These are phyloP conservation scores for Globisporangium orthogonon DNA, from an alignment of 352 stramenopile species.

Conservation along the genomic window DNA sequence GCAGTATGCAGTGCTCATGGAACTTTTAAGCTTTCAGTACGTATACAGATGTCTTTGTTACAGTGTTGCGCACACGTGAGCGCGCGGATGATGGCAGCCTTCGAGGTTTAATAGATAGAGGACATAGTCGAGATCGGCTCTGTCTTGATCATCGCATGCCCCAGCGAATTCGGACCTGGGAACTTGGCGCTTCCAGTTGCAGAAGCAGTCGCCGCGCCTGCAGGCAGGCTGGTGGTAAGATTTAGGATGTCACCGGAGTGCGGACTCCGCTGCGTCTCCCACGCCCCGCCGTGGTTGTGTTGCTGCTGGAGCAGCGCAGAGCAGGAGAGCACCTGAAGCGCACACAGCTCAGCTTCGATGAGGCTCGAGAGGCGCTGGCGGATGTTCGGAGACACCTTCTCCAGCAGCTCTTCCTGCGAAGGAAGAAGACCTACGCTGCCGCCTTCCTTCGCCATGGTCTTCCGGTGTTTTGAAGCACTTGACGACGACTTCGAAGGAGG, in stretches of 20 bases:
- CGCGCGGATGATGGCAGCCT: slow-evolving; percentile 1
- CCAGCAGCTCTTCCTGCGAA: slow-evolving; percentile 72
- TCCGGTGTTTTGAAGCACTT: slow-evolving; percentile 4
- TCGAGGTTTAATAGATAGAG: slow-evolving; percentile 44
- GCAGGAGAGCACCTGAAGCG: slow-evolving; percentile 75
- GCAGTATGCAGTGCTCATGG: background rate
- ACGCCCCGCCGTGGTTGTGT: slow-evolving; percentile 22
- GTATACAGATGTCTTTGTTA: slow-evolving; percentile 9
- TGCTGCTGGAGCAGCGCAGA: slow-evolving; percentile 57
- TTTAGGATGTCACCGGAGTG: slow-evolving; percentile 14
- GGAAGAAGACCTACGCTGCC: slow-evolving; percentile 29
- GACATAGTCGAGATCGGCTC: slow-evolving; percentile 43
- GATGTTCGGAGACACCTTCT: slow-evolving; percentile 62
- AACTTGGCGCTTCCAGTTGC: slow-evolving; percentile 2
- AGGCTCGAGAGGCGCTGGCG: slow-evolving; percentile 62
- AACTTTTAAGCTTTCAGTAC: background rate
- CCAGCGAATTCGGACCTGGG: slow-evolving; percentile 19
- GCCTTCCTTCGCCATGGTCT: slow-evolving; percentile 12
- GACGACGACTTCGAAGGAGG: background rate
- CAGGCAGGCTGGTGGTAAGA: slow-evolving; percentile 10
- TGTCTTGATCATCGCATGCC: slow-evolving; percentile 43
- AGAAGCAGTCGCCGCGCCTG: background rate
- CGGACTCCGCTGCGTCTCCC: slow-evolving; percentile 17
- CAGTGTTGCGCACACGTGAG: background rate
- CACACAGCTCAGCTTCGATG: slow-evolving; percentile 73